Percentiles rank a stretch among this genome's conserved stretches.
Conservation (phyloP, 2,329 filamentous ascomycete species). For the Xylariaceae sp. region DNA sequence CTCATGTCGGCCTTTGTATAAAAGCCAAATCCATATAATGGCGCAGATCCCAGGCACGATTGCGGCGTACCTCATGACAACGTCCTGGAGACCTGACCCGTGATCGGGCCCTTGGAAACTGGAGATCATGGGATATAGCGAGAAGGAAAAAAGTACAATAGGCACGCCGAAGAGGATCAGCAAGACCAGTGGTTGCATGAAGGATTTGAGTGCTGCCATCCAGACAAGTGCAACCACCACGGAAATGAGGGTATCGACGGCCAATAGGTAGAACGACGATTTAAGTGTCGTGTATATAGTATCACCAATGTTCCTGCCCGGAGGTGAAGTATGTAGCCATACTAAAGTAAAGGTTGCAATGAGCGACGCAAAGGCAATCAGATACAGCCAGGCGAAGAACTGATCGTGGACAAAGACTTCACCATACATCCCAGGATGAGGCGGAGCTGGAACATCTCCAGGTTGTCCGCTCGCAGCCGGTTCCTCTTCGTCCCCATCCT, state of each 20-base stretch:
- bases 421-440: slow-evolving; percentile 54
- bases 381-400: slow-evolving; percentile 87
- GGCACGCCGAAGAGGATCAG: slow-evolving; percentile 81
- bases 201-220: slow-evolving; percentile 83
- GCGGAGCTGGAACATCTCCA: slow-evolving; percentile 39
- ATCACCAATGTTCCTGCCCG: slow-evolving; percentile 72
- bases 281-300: slow-evolving; percentile 89
- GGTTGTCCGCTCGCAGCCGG: slow-evolving; percentile 10
- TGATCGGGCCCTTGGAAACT: slow-evolving; percentile 76
- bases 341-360: slow-evolving; percentile 86
- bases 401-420: slow-evolving; percentile 79
- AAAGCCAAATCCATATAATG: slow-evolving; percentile 76
- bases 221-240: slow-evolving; percentile 83
- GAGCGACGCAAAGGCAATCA: slow-evolving; percentile 78
- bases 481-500: slow-evolving; percentile 34
- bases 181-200: slow-evolving; percentile 78
- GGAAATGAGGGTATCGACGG: slow-evolving; percentile 86
- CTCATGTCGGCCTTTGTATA: slow-evolving; percentile 74
- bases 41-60: slow-evolving; percentile 70
- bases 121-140: slow-evolving; percentile 83
- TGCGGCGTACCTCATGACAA: slow-evolving; percentile 81
- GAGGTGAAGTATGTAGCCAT: slow-evolving; percentile 78
- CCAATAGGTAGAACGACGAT: slow-evolving; percentile 82
- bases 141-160: slow-evolving; percentile 81
- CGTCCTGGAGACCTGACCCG: slow-evolving; percentile 79